These are phyloP conservation scores for Fistulifera solaris DNA, from an alignment of 108 stramenopile genomes.

Conservation along the genomic window DNA sequence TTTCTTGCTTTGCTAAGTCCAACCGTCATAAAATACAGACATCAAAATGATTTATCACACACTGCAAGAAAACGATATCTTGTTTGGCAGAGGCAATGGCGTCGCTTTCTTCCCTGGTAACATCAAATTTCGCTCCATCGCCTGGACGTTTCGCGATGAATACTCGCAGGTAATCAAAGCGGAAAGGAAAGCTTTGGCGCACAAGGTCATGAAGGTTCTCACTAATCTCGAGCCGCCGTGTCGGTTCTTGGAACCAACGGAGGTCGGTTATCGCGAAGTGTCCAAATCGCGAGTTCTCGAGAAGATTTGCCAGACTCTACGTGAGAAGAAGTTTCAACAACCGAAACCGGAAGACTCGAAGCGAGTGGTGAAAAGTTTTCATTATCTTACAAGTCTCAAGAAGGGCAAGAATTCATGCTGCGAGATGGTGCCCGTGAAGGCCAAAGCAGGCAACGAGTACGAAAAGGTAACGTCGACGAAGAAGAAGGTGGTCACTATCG, in stretches of 20 bases:
- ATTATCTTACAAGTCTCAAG: too few relatives aligned
- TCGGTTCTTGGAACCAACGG: neutral
- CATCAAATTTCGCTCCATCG: slow-evolving; percentile 35
- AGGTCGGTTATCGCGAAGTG: neutral
- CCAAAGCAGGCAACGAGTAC: too few relatives aligned
- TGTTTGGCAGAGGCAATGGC: slow-evolving; percentile 46
- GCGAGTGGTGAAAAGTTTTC: too few relatives aligned
- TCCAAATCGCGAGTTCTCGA: neutral
- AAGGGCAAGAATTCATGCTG: too few relatives aligned
- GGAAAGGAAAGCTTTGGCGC: neutral
- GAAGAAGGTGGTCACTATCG: too few relatives aligned
- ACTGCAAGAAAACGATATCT: slow-evolving; percentile 25
- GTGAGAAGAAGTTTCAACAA: neutral
- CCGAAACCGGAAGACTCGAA: neutral
- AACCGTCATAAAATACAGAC: too few relatives aligned
- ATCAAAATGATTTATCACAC: too few relatives aligned
- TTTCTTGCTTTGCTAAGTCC: too few relatives aligned
- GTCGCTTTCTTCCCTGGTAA: slow-evolving; percentile 49
- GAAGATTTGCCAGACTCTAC: slow-evolving; percentile 4
- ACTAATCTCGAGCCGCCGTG: neutral
- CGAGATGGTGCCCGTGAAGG: too few relatives aligned
- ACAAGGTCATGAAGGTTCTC: neutral
- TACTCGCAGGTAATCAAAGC: neutral
- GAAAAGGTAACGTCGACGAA: too few relatives aligned
- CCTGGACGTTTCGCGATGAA: slow-evolving; percentile 4